These are phyloP conservation scores for Royoungia palumana DNA, from an alignment of 768 basidiomycete species.

Conservation along the genomic window DNA sequence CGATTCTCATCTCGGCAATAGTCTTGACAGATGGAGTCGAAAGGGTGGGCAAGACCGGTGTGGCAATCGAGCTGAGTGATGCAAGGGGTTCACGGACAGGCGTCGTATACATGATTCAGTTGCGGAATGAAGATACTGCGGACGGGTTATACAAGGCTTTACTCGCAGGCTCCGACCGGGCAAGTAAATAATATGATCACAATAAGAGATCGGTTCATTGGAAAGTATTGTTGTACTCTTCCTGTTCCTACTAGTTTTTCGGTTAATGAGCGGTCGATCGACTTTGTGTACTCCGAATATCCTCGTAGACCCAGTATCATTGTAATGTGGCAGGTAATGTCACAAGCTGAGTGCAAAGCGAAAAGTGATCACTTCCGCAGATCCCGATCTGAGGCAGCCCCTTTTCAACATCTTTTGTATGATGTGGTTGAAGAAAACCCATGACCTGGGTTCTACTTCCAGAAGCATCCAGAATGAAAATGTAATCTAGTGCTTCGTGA, in stretches of 20 bases:
- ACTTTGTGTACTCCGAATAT: slow-evolving; percentile 9
- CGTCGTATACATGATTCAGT: slow-evolving; percentile 95
- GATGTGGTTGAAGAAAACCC: slow-evolving; percentile 62
- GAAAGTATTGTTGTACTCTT: background rate
- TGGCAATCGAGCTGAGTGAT: slow-evolving; percentile 94
- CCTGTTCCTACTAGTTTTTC: background rate
- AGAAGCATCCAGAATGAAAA: slow-evolving; percentile 65
- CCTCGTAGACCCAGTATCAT: slow-evolving; percentile 9
- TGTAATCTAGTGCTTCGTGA: slow-evolving; percentile 64
- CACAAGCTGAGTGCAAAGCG: slow-evolving; percentile 63
- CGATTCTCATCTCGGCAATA: slow-evolving; percentile 89
- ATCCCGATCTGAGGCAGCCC: slow-evolving; percentile 80
- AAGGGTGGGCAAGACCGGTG: slow-evolving; percentile 96
- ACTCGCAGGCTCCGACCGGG: slow-evolving; percentile 81
- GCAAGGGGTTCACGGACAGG: slow-evolving; percentile 82
- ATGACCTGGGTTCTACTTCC: slow-evolving; percentile 35
- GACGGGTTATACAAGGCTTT: slow-evolving; percentile 82
- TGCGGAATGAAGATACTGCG: slow-evolving; percentile 85
- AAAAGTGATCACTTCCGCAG: slow-evolving; percentile 86
- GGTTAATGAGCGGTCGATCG: background rate
- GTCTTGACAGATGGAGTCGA: slow-evolving; percentile 96
- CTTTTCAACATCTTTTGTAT: slow-evolving; percentile 51
- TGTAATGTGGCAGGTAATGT: slow-evolving; percentile 10
- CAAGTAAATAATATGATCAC: slow-evolving; percentile 22
- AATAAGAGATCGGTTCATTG: background rate